phyloP scores from a whole-genome alignment of 345 rosid species.

The Trapa incisa region DNA sequence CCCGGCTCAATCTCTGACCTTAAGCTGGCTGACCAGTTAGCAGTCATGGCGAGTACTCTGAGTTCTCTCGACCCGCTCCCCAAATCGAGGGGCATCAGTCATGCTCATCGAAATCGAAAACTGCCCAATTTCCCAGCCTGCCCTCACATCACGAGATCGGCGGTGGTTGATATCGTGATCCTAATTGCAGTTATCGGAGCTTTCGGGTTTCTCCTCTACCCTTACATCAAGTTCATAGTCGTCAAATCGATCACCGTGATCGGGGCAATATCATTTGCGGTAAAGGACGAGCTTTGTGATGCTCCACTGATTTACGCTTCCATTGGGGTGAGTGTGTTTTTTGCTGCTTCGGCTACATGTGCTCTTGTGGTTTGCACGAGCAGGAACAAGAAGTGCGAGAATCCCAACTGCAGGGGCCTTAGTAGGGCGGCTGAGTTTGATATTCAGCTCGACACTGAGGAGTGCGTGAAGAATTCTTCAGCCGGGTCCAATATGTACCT shows the following conservation, averaged over 20 bases:
- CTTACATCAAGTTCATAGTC: conserved; percentile 37
- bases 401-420: conserved; percentile 69
- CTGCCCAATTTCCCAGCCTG: conserved; percentile 28
- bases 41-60: conserved; percentile 46
- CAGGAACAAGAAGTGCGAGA: conserved; percentile 46
- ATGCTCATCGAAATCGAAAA: conserved; percentile 21
- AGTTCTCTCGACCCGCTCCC: conserved; percentile 29
- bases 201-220: conserved; percentile 63
- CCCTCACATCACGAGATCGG: conserved; percentile 50
- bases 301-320: conserved; percentile 59
- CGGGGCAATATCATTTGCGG: conserved; percentile 29
- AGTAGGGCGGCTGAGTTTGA: conserved; percentile 75
- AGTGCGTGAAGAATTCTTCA: conserved; percentile 53
- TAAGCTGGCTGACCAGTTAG: conserved; percentile 27
- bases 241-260: conserved; percentile 25
- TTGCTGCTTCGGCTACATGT: conserved; percentile 56
- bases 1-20: conserved; percentile 69
- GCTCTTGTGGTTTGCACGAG: conserved; percentile 41
- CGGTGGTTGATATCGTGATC: conserved; percentile 59
- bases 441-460: conserved; percentile 86
- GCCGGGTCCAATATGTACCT: conserved; percentile 40
- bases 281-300: conserved; percentile 49
- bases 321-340: conserved; percentile 47
- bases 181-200: conserved; percentile 61
- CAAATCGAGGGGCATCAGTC: conserved; percentile 31